Base-by-base conservation (phyloP, 1,284 basidiomycete species). In the Phellinidium pouzarii region DNA sequence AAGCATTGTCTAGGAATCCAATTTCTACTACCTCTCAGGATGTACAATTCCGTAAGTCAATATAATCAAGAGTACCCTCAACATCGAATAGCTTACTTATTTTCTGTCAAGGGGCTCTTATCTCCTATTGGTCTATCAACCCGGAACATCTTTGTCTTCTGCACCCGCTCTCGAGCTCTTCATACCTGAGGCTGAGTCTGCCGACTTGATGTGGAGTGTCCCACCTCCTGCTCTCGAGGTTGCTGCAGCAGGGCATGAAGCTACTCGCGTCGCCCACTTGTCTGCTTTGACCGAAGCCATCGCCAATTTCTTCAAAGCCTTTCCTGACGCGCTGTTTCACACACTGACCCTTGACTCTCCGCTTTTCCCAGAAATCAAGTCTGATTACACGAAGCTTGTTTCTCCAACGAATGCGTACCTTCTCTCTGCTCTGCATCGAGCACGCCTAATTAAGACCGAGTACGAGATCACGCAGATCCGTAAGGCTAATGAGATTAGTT, bases 1-100 rank as follows among this genome's bases (percentile, higher is more conserved):
- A 23, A 11, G 6, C 25, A 38, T 23, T 8, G 25, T 22, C 34
- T 67, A 82, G 71, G 91, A 94, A 70, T 86, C 85, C 60, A 94
- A 94, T 69, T 95, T 94, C 67, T 86, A 79, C 70, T 94, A 92
- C 65, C 74, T 94, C 4, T 79, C 89, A 0, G 91, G 90, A 55
- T 91, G 87, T 68, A 71, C 75, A 43, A 76, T 91, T 1, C 87
- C 90, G 2, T 71, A 73, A 48, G 52, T 40, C 14, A 17, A 40
- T 17, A 40, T 17, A 22, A 14, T 14, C 14, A 3, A 14, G 19
- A 41, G 17, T n/a, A n/a, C 14, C 3, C 19, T 38, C 14, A 3
- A n/a, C 14, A 14, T 19, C 1, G 19, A 20, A n/a, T 5, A 3
- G 29, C 14, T 20, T 48, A 23, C 38, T 14, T 8, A 22, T 11